These are phyloP conservation scores for Leishmania tarentolae DNA, from an alignment of 208 protist genomes.

Conservation along the genomic window DNA sequence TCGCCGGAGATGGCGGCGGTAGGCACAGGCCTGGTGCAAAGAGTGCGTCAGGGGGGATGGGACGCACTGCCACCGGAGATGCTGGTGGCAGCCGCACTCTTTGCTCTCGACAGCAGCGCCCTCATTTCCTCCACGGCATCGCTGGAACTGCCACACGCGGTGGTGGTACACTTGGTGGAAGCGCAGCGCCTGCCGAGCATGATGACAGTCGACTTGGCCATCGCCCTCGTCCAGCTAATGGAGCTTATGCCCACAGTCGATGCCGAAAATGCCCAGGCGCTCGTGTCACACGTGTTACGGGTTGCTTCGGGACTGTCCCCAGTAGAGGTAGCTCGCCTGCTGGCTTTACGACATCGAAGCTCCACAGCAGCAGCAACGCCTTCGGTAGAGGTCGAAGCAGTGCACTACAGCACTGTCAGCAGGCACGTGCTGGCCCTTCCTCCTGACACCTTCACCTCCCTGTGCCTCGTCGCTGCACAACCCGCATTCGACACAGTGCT, in stretches of 20 bases:
- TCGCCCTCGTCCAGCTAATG: conserved; percentile 12
- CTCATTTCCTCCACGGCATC: background rate
- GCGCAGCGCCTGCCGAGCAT: conserved; percentile 8
- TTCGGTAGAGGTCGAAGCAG: background rate
- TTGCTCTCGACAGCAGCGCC: conserved; percentile 11
- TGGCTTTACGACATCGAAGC: background rate
- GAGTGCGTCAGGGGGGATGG: conserved; percentile 21
- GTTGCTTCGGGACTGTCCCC: background rate
- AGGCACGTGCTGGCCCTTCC: conserved; percentile 7
- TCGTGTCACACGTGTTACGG: conserved; percentile 13
- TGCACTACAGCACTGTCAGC: background rate
- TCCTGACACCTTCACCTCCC: conserved; percentile 15
- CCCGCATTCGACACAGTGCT: conserved; percentile 23
- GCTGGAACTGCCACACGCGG: conserved; percentile 15
- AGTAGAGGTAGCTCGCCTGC: background rate
- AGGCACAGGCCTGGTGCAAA: conserved; percentile 24
- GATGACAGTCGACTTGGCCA: conserved; percentile 5
- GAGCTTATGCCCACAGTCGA: background rate
- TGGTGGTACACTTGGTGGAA: conserved; percentile 27
- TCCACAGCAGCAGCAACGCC: background rate
- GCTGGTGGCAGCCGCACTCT: conserved; percentile 25
- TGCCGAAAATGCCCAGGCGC: background rate
- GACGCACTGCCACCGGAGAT: background rate
- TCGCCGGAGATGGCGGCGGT: conserved; percentile 45
- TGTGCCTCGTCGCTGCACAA: conserved; percentile 12